phyloP scores from a whole-genome alignment of 345 rosid genomes.

The Gossypium anomalum region DNA sequence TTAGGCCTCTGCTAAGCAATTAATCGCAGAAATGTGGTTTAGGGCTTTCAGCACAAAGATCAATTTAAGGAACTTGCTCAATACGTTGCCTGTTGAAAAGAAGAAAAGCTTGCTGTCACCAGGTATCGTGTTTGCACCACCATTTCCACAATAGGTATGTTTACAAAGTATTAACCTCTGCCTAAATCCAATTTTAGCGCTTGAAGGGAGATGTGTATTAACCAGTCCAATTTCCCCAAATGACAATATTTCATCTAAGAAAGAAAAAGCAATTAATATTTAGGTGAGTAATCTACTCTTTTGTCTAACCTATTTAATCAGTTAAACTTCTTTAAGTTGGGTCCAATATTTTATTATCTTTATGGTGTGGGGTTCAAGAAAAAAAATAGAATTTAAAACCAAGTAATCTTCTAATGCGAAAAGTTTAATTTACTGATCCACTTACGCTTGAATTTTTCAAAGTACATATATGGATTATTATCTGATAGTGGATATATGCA shows the following conservation, averaged over 20 bases:
- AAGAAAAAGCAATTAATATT: neutral
- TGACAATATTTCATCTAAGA: neutral
- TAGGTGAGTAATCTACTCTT: slow-evolving; percentile 1
- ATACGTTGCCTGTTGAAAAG: neutral
- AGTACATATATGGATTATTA: neutral
- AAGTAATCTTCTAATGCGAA: neutral
- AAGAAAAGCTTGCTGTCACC: neutral
- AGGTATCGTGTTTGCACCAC: neutral
- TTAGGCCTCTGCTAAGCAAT: neutral
- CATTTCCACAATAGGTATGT: neutral
- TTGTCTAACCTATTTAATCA: neutral
- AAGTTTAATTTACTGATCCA: neutral
- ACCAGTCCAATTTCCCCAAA: neutral
- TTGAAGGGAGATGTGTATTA: neutral
- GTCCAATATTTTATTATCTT: neutral
- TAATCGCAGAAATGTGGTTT: neutral
- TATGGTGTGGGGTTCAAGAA: neutral
- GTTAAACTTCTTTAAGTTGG: neutral
- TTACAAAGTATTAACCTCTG: neutral
- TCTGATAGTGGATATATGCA: no score
- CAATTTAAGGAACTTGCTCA: neutral
- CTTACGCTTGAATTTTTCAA: neutral
- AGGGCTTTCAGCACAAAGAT: neutral
- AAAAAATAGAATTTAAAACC: neutral
- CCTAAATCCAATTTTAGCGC: neutral